Evolutionary conservation across 192 early-diverging fungal genomes (phyloP).

Genomic region (Podila horticola): DNA sequence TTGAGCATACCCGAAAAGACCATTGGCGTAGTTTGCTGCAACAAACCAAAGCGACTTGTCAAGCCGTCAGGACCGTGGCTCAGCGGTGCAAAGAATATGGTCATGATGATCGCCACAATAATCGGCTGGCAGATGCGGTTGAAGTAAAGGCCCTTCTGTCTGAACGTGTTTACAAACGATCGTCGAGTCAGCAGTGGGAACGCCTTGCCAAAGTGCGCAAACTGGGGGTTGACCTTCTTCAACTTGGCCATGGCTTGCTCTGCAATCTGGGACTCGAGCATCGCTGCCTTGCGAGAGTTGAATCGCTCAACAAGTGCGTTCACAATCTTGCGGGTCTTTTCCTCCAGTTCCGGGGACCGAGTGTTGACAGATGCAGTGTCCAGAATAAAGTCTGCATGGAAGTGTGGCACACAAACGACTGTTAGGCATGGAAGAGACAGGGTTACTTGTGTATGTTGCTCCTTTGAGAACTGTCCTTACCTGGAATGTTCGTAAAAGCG

Average conservation of each 20-base stretch:
- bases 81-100: conserved; percentile 37
- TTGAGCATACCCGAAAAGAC: conserved; percentile 50
- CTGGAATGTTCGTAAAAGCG: conserved; percentile 35
- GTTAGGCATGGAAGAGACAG: too few species aligned
- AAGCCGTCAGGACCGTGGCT: conserved; percentile 27
- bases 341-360: conserved; percentile 30
- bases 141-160: conserved; percentile 47
- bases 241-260: conserved; percentile 11
- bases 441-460: background rate
- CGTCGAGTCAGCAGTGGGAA: conserved; percentile 37
- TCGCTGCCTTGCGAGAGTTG: conserved; percentile 19
- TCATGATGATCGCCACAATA: conserved; percentile 38
- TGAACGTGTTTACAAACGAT: conserved; percentile 48
- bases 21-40: conserved; percentile 45
- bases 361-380: conserved; percentile 46
- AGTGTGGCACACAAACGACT: background rate
- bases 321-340: conserved; percentile 25
- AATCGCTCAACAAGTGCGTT: conserved; percentile 29
- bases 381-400: conserved; percentile 33
- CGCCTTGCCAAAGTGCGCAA: conserved; percentile 29
- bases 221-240: conserved; percentile 36
- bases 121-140: conserved; percentile 38
- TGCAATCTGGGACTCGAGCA: conserved; percentile 29
- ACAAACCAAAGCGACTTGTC: conserved; percentile 40
- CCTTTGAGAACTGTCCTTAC: background rate